Percentiles rank a stretch among this genome's conserved stretches.
phyloP scores from a whole-genome alignment of 2,329 filamentous ascomycete genomes.

The Pseudopithomyces chartarum region DNA sequence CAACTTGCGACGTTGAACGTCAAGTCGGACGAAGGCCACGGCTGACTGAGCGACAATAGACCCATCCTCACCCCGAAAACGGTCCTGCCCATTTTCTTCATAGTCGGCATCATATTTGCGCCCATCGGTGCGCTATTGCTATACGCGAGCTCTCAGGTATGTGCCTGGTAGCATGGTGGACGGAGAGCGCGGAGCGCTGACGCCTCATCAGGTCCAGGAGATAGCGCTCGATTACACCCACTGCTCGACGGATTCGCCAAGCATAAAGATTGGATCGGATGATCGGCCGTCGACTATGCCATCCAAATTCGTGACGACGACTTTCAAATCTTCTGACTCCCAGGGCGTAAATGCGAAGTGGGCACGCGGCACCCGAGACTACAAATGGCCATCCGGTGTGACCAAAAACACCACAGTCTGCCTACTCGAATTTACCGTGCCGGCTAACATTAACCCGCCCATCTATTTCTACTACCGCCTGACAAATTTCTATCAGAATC shows the following conservation, averaged over 20 bases:
- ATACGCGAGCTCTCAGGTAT: slow-evolving; percentile 80
- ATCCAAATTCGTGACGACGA: slow-evolving; percentile 62
- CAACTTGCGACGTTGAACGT: not conserved
- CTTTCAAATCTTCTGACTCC: slow-evolving; percentile 65
- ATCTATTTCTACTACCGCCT: slow-evolving; percentile 94
- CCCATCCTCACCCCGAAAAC: slow-evolving; percentile 96
- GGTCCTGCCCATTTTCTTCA: slow-evolving; percentile 88
- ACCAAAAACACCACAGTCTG: slow-evolving; percentile 59
- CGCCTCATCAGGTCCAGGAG: slow-evolving; percentile 74
- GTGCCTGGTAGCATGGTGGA: slow-evolving; percentile 18
- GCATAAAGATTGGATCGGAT: not conserved
- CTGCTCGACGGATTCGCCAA: slow-evolving; percentile 61
- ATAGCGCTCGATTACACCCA: slow-evolving; percentile 87
- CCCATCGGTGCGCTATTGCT: slow-evolving; percentile 87
- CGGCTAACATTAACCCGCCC: slow-evolving; percentile 77
- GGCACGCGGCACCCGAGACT: slow-evolving; percentile 43
- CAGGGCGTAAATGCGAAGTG: slow-evolving; percentile 41
- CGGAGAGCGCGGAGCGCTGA: slow-evolving; percentile 14
- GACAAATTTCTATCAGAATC: slow-evolving; percentile 99
- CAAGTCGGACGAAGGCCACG: not conserved
- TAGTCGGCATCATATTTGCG: slow-evolving; percentile 88
- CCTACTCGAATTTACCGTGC: slow-evolving; percentile 77
- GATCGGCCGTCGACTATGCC: slow-evolving; percentile 58
- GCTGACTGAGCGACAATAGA: slow-evolving; percentile 58
- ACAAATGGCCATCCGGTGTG: slow-evolving; percentile 33